Base-by-base conservation (phyloP, 352 stramenopile genomes). In the Lagenidium sp. region DNA sequence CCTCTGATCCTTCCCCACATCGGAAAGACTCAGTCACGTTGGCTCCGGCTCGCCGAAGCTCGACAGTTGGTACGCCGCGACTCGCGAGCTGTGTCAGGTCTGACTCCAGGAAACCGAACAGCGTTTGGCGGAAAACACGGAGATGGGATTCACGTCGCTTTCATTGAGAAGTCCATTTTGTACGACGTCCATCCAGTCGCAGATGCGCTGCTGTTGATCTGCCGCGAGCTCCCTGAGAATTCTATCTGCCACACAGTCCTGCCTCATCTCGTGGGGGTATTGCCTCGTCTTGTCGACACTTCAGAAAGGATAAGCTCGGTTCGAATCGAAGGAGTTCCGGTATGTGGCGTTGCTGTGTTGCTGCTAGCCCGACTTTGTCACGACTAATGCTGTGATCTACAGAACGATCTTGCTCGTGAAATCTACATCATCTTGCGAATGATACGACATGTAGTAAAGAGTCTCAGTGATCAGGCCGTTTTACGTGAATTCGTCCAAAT, bases 361-460 rank as follows among this genome's bases (percentile, higher is more conserved):
- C 3, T 22, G 40, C 12, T 24, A 39, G 16, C 8, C 18, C 10
- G 3, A 10, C 36, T 23, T 45, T 15, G 18, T 5, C 15, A 22
- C 23, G 19, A 46, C 25, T 15, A 23, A 12, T 35, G 34, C 21
- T 49, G 13, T 25, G 45, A 30, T 18, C 23, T 47, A 40, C 38
- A 88, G 75, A 66, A 76, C 21, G 77, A 85, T 26, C 55, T 89
- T 10, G 77, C 62, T 7, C 66, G 68, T 4, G 77, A 89, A 28
- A 72, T 89, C 21, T 86, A 89, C 47, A 71, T 89, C 12, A 61
- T 75, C 3, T 52, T 85, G 23, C 71, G 77, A 4, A 62, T 86
- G 28, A 40, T 89, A 23, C 57, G 77, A 13, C 67, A 85, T 32
- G 59, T 84, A 10, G 47, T 86, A 7, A 73, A 71, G 41, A 75